phyloP scores from a whole-genome alignment of 1,139 yeast species.

The Saccharomyces hybrid region DNA sequence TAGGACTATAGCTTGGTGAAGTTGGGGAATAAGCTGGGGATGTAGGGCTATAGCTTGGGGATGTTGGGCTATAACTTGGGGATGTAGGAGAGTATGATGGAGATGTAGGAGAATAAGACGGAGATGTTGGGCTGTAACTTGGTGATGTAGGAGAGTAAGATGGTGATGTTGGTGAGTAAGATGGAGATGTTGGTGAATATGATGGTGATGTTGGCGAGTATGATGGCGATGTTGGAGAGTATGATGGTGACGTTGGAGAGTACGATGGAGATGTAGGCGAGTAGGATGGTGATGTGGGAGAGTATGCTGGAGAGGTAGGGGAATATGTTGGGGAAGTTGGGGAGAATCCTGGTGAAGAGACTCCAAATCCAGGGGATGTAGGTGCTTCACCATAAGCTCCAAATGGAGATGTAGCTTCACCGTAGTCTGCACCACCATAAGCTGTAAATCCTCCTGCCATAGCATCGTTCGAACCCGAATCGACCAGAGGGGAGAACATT shows the following conservation, averaged over 20 bases:
- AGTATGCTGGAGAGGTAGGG: conserved; percentile 64
- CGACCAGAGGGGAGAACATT: conserved; percentile 90
- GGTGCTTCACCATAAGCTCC: conserved; percentile 55
- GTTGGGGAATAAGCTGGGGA: conserved; percentile 57
- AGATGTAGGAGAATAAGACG: conserved; percentile 49
- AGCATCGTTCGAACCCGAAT: conserved; percentile 72
- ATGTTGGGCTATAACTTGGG: conserved; percentile 49
- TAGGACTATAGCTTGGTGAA: conserved; percentile 51
- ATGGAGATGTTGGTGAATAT: conserved; percentile 54
- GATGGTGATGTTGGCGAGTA: conserved; percentile 57
- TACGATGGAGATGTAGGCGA: conserved; percentile 65
- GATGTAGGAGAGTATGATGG: conserved; percentile 54
- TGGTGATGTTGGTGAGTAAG: conserved; percentile 56
- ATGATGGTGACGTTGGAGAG: conserved; percentile 55
- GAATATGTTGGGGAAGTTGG: conserved; percentile 72
- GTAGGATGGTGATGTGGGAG: conserved; percentile 71
- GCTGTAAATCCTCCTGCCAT: conserved; percentile 84
- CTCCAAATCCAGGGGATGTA: conserved; percentile 62
- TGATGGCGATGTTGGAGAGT: conserved; percentile 53
- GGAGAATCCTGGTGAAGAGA: conserved; percentile 62
- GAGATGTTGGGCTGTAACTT: conserved; percentile 53
- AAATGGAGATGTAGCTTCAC: conserved; percentile 60
- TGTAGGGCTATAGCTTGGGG: conserved; percentile 52
- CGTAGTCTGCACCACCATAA: conserved; percentile 63
- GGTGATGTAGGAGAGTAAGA: conserved; percentile 56